phyloP scores from a whole-genome alignment of 352 stramenopile genomes.

The Phytophthora meadii region DNA sequence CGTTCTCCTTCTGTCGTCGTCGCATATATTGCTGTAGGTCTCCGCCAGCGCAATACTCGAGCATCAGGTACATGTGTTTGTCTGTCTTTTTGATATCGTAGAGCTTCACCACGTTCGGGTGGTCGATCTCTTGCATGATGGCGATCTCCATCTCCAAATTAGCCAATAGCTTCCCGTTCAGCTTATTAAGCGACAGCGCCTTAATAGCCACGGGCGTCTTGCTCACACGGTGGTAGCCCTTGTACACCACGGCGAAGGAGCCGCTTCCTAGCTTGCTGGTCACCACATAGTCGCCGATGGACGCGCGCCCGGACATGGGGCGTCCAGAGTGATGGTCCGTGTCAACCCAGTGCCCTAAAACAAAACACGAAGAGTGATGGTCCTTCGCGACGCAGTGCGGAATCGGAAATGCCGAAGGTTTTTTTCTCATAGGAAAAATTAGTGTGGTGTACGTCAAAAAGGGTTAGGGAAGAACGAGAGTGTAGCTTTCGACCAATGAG shows the following conservation, averaged over 20 bases:
- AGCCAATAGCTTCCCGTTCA: constrained; percentile 95
- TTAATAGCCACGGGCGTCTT: constrained; percentile 93
- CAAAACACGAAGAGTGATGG: constrained; percentile 12
- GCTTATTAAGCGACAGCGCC: constrained; percentile 92
- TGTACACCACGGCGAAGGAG: constrained; percentile 93
- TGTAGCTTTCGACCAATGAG: constrained; percentile 7
- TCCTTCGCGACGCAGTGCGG: constrained; percentile 17
- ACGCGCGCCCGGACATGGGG: constrained; percentile 57
- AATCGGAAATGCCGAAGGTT: constrained; percentile 26
- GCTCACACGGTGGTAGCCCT: constrained; percentile 78
- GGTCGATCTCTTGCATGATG: constrained; percentile 95
- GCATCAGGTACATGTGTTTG: constrained; percentile 96
- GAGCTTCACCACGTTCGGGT: constrained; percentile 97
- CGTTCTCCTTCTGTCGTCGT: constrained; percentile 42
- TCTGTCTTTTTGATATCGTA: constrained; percentile 96
- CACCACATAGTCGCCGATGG: constrained; percentile 89
- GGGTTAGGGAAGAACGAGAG: constrained; percentile 19
- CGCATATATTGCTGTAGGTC: constrained; percentile 96
- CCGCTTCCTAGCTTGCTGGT: constrained; percentile 92
- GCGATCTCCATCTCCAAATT: constrained; percentile 97
- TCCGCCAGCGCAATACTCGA: constrained; percentile 96
- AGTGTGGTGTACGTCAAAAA: constrained; percentile 12
- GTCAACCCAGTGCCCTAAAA: constrained; percentile 2
- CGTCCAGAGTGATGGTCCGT: constrained; percentile 15
- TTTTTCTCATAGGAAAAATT: constrained; percentile 4